Evolutionary conservation across 768 basidiomycete genomes (phyloP), one percentile per base, ranked within the genome.

Genomic region (Podaxis sp.): DNA sequence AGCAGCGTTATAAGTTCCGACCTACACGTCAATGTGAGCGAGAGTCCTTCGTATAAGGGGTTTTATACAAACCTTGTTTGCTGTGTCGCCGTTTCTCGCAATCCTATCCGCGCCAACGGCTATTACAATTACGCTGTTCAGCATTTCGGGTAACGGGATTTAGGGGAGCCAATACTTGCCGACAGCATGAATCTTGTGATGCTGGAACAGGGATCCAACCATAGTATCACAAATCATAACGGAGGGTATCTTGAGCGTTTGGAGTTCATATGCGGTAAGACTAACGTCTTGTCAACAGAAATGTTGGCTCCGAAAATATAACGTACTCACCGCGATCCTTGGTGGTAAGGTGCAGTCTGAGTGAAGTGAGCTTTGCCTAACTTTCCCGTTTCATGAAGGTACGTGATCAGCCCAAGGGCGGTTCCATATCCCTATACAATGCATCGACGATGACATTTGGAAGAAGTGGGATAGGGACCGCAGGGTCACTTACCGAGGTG

Each of bases 181-280:
- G 59, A 95, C 86, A 27, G 88, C 92, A 68, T 94, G 90, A 57
- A 96, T 92, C 22, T 81, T 74, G 70, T 91, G 82, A 71, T 94
- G 86, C 70, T 96, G 93, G 79, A 98, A 93, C 56, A 98, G 76
- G 0, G 94, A 96, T 8, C 96, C 96, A 17, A 98, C 93, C 91
- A 97, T 97, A 38, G 93, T 96, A 71, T 98, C 96, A 70, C 95
- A 96, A 53, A 98, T 89, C 94, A 98, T 96, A 4, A 89, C 87
- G 3, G 91, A 90, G 0, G 94, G 91, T 13, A 96, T 90, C 38
- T 85, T 78, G 50, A 98, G 83, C 3, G 89, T 89, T 66, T 92
- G 86, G 25, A 98, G 83, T 69, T 98, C 96, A 57, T 96, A 76
- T 2, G 94, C 90, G 4, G 96, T 98, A 54, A 98, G 80, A 64